phyloP scores from a whole-genome alignment of 1,139 yeast genomes.

The Geotrichum restrictum region DNA sequence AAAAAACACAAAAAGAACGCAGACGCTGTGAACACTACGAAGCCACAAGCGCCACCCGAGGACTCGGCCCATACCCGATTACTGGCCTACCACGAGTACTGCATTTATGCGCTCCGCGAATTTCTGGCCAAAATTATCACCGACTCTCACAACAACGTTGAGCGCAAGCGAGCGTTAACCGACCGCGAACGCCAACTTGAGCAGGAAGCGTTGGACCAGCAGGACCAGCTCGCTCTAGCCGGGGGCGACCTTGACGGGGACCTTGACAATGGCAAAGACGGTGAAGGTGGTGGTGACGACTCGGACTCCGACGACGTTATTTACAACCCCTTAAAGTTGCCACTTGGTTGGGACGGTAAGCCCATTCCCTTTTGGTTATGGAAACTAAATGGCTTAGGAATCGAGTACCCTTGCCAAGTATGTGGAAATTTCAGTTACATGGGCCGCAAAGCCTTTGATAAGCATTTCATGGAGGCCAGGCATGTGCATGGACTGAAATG shows the following conservation, averaged over 20 bases:
- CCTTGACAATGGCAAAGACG: slow-evolving; percentile 20
- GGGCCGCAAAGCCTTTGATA: slow-evolving; percentile 68
- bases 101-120: slow-evolving; percentile 39
- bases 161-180: slow-evolving; percentile 65
- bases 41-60: slow-evolving; percentile 10
- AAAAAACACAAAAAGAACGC: slow-evolving; percentile 66
- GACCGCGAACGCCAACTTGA: slow-evolving; percentile 69
- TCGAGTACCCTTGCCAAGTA: slow-evolving; percentile 72
- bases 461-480: slow-evolving; percentile 65
- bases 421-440: slow-evolving; percentile 74
- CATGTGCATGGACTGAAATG: slow-evolving; percentile 73
- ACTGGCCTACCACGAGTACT: slow-evolving; percentile 38
- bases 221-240: slow-evolving; percentile 34
- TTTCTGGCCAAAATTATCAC: slow-evolving; percentile 42
- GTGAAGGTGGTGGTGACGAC: slow-evolving; percentile 30
- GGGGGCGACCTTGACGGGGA: slow-evolving; percentile 30
- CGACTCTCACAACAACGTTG: slow-evolving; percentile 58
- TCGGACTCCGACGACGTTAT: slow-evolving; percentile 31
- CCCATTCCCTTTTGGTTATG: slow-evolving; percentile 94
- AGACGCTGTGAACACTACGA: background rate
- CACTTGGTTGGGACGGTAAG: slow-evolving; percentile 81
- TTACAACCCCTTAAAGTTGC: slow-evolving; percentile 53
- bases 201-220: slow-evolving; percentile 41
- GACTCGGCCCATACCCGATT: slow-evolving; percentile 21
- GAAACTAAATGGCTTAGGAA: slow-evolving; percentile 81